phyloP scores from a whole-genome alignment of 2,329 filamentous ascomycete genomes.

The Trichoderma pleuroti region DNA sequence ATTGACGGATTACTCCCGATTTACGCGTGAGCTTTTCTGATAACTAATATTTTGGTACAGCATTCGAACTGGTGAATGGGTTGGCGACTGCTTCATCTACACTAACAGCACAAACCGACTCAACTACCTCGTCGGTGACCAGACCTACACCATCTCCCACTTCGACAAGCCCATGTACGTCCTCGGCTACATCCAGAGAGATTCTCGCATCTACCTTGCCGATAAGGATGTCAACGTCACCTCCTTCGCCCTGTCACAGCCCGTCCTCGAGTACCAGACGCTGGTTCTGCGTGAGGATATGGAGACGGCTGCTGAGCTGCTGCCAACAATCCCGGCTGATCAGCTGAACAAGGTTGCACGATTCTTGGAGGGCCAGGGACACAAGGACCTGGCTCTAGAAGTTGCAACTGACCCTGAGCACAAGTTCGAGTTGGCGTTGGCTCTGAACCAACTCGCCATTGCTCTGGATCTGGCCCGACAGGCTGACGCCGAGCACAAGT shows the following conservation, averaged over 20 bases:
- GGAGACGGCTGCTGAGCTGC: conserved; percentile 82
- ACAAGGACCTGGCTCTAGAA: conserved; percentile 92
- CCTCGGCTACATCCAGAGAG: conserved; percentile 89
- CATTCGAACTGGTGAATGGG: conserved; percentile 93
- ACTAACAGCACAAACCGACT: conserved; percentile 94
- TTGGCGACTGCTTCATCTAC: conserved; percentile 98
- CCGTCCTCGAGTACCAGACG: conserved; percentile 95
- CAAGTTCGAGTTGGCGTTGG: conserved; percentile 88
- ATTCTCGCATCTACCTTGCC: conserved; percentile 90
- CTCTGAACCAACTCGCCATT: conserved; percentile 77
- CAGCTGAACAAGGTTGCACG: conserved; percentile 98
- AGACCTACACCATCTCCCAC: conserved; percentile 95
- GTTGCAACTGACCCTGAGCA: conserved; percentile 94
- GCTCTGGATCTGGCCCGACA: conserved; percentile 79
- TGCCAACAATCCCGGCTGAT: conserved; percentile 79
- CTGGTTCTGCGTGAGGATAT: conserved; percentile 90
- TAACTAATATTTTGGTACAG: conserved; percentile 37
- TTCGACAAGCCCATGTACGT: conserved; percentile 96
- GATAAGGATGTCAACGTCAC: conserved; percentile 94
- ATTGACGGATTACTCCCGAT: not conserved
- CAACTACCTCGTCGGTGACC: conserved; percentile 96
- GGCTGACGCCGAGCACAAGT: conserved; percentile 91
- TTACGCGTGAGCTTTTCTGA: not conserved
- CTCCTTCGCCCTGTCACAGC: conserved; percentile 85
- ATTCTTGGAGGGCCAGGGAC: conserved; percentile 94